Evolutionary conservation across 1,284 basidiomycete genomes (phyloP).

Genomic region (Agroathelia rolfsii): DNA sequence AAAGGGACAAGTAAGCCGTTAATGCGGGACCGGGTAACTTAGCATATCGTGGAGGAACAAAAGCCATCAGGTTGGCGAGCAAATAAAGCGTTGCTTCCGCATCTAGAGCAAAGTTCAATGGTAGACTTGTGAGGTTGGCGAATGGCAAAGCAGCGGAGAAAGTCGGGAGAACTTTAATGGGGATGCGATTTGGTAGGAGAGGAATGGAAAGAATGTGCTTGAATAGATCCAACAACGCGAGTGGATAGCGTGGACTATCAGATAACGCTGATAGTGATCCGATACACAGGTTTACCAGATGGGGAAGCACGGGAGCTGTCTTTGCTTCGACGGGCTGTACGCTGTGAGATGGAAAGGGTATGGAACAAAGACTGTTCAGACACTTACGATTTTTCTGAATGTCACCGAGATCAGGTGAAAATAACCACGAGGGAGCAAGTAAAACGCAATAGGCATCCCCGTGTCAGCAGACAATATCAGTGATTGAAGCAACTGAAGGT

Average conservation of each 20-base stretch:
- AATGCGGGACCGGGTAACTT: slow-evolving; percentile 35
- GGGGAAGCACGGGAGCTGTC: slow-evolving; percentile 18
- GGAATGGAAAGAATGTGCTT: slow-evolving; percentile 49
- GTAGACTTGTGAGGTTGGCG: slow-evolving; percentile 23
- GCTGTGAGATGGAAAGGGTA: no score
- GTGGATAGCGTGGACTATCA: no score
- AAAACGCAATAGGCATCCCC: no score
- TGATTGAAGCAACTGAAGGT: no score
- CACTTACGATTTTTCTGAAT: no score
- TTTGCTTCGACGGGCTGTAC: slow-evolving; percentile 19
- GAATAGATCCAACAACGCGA: slow-evolving; percentile 26
- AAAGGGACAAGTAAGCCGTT: slow-evolving; percentile 44
- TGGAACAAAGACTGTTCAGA: no score
- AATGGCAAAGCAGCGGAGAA: slow-evolving; percentile 38
- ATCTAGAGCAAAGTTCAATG: slow-evolving; percentile 15
- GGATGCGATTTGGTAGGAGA: slow-evolving; percentile 58
- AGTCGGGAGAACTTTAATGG: slow-evolving; percentile 37
- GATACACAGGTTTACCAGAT: slow-evolving; percentile 15
- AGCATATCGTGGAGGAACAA: slow-evolving; percentile 46
- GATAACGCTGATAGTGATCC: slow-evolving; percentile 4
- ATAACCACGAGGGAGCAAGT: no score
- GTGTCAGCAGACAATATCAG: no score
- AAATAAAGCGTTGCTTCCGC: slow-evolving; percentile 40
- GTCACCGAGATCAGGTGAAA: no score
- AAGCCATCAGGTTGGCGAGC: slow-evolving; percentile 54